Conservation (phyloP, 2,329 filamentous ascomycete genomes). For the Phialophora verrucosa region DNA sequence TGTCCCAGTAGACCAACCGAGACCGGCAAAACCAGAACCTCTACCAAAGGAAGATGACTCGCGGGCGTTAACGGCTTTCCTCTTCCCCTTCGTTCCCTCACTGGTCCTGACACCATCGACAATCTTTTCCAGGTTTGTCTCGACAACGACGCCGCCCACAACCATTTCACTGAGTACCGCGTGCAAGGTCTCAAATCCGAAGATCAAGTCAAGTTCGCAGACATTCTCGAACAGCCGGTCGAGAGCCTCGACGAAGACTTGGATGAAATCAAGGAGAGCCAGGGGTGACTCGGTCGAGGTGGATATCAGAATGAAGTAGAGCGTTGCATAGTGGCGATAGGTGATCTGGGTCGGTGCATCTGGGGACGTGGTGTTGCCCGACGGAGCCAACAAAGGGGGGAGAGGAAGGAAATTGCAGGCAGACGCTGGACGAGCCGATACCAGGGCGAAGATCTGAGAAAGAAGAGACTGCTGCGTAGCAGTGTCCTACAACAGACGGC, state of each 20-base stretch:
- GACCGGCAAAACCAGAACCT: constrained; percentile 37
- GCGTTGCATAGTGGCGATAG: constrained; percentile 96
- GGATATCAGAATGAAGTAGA: constrained; percentile 98
- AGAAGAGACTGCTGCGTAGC: constrained; percentile 96
- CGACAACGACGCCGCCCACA: constrained; percentile 46
- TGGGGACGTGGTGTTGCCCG: constrained; percentile 51
- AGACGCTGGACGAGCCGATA: constrained; percentile 86
- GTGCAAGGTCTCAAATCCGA: constrained; percentile 97
- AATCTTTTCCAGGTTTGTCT: constrained; percentile 66
- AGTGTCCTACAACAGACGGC: constrained; percentile 71
- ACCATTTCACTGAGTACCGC: constrained; percentile 54
- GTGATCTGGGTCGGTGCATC: constrained; percentile 95
- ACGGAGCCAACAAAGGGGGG: constrained; percentile 67
- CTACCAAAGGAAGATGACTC: constrained; percentile 41
- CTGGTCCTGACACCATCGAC: constrained; percentile 77
- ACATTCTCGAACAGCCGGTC: constrained; percentile 98
- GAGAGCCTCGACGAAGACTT: constrained; percentile 95
- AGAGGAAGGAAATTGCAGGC: constrained; percentile 96
- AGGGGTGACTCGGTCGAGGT: constrained; percentile 96
- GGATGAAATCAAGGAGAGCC: constrained; percentile 92
- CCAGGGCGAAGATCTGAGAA: constrained; percentile 94
- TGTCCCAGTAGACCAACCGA: constrained; percentile 38
- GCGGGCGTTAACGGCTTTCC: constrained; percentile 51
- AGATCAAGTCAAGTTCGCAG: constrained; percentile 96
- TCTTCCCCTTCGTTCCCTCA: constrained; percentile 51